phyloP scores from a whole-genome alignment of 345 rosid genomes.

The Citropsis articulata region DNA sequence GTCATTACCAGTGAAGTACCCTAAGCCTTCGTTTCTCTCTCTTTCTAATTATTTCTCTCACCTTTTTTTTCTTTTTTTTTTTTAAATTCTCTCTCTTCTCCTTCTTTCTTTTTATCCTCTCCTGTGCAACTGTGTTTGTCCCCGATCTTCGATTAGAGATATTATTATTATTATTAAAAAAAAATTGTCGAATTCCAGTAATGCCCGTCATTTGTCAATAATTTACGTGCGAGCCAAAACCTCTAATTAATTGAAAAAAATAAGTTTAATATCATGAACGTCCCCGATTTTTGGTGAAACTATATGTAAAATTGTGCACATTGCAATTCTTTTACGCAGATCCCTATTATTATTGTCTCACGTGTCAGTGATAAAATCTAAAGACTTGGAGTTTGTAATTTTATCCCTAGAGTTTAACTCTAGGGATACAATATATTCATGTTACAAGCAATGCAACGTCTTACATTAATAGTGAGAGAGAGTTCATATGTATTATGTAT shows the following conservation, averaged over 20 bases:
- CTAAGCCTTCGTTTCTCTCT: slow-evolving; percentile 32
- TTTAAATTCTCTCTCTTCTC: slow-evolving; percentile 7
- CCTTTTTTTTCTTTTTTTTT: not conserved
- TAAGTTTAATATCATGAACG: not conserved
- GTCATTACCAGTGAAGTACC: slow-evolving; percentile 39
- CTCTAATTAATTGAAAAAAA: not conserved
- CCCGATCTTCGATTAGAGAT: slow-evolving; percentile 28
- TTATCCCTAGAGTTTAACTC: too few relatives aligned
- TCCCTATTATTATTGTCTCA: not conserved
- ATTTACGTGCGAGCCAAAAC: slow-evolving; percentile 19
- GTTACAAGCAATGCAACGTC: too few relatives aligned
- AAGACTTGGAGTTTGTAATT: too few relatives aligned
- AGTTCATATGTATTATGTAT: too few relatives aligned
- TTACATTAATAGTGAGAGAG: too few relatives aligned
- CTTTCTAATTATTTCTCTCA: slow-evolving; percentile 18
- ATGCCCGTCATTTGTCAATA: not conserved
- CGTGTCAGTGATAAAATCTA: too few relatives aligned
- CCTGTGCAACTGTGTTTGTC: slow-evolving; percentile 15
- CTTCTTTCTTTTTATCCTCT: slow-evolving; percentile 22
- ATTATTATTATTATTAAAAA: too few relatives aligned
- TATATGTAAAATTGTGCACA: not conserved
- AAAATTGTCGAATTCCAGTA: not conserved
- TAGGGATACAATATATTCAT: too few relatives aligned
- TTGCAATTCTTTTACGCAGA: not conserved
- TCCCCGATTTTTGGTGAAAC: not conserved